These are phyloP conservation scores for Petunia secreta DNA, from an alignment of 257 asterid genomes.

Conservation along the genomic window DNA sequence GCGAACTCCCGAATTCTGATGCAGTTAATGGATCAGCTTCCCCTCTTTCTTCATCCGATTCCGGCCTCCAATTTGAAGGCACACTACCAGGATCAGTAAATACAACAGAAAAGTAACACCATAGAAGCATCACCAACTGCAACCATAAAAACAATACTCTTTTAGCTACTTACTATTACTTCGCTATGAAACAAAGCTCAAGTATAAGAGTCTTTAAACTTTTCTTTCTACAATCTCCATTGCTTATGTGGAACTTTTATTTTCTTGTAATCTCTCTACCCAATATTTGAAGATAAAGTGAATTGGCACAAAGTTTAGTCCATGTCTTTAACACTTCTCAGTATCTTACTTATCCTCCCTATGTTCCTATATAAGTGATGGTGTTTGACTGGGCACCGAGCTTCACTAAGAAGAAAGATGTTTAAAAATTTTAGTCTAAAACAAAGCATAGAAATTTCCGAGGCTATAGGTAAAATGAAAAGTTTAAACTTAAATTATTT, in stretches of 20 bases:
- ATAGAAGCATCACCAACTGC: constrained; percentile 93
- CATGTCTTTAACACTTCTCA: background rate
- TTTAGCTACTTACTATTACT: constrained; percentile 7
- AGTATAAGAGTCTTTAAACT: background rate
- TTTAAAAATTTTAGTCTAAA: too few relatives aligned
- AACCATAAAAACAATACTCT: constrained; percentile 21
- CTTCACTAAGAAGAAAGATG: too few relatives aligned
- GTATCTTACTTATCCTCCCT: background rate
- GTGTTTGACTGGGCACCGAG: too few relatives aligned
- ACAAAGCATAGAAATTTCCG: too few relatives aligned
- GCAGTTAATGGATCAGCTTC: constrained; percentile 74
- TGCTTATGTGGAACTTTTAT: background rate
- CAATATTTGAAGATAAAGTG: background rate
- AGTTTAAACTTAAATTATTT: too few relatives aligned
- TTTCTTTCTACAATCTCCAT: background rate
- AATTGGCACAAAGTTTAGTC: background rate
- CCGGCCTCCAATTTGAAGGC: constrained; percentile 94
- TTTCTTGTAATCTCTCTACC: background rate
- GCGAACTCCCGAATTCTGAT: constrained; percentile 50
- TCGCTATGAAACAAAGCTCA: background rate
- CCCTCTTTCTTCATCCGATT: constrained; percentile 83
- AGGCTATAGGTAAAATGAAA: too few relatives aligned
- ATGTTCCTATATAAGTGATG: too few relatives aligned
- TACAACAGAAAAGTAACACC: constrained; percentile 97
- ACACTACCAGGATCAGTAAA: constrained; percentile 95